Base-by-base conservation (phyloP, 78 protist species). In the Dictyostelium purpureum region DNA sequence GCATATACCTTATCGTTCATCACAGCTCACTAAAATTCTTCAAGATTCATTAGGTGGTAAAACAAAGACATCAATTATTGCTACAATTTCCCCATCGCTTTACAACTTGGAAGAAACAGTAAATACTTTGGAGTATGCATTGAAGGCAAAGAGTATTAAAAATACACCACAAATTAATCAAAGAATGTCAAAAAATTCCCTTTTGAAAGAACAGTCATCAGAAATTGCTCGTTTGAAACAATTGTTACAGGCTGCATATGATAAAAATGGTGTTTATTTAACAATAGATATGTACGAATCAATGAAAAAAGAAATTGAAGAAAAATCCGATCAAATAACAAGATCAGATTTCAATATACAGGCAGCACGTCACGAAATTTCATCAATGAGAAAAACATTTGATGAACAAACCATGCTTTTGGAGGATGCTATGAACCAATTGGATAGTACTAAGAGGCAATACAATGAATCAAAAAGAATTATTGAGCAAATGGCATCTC, bases 11-110 rank as follows among this genome's bases (percentile, higher is more conserved):
- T 78, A 65, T 47, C 45, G 98, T 2, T 96, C 95, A 18, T 61
- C 92, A 40, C 97, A 97, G 59, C 96, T 98, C 75, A 98, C 99
- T 0, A 37, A 98, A 35, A 79, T 98, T 21, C 97, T 98, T 19
- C 97, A 96, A 76, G 99, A 98, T 33, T 96, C 98, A 40, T 94
- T 98, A 16, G 99, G 99, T 18, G 99, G 99, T 18, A 28, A 42
- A 19, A 69, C 99, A 0, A 97, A 97, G 93, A 98, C 99, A 61
- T 89, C 87, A 83, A 97, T 98, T 76, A 90, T 98, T 35, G 99
- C 99, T 16, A 97, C 98, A n/a, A 78, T 97, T 21, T 95, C 98
- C 0, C 99, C 99, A 6, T 10, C 91, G 12, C 7, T 51, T 5
- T 0, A 18, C 40, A 69, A 63, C 79, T 1, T 93, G 5, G 98